Evolutionary conservation across 176 grass and related monocot genomes (phyloP).

Genomic region (Eragrostis curvula): DNA sequence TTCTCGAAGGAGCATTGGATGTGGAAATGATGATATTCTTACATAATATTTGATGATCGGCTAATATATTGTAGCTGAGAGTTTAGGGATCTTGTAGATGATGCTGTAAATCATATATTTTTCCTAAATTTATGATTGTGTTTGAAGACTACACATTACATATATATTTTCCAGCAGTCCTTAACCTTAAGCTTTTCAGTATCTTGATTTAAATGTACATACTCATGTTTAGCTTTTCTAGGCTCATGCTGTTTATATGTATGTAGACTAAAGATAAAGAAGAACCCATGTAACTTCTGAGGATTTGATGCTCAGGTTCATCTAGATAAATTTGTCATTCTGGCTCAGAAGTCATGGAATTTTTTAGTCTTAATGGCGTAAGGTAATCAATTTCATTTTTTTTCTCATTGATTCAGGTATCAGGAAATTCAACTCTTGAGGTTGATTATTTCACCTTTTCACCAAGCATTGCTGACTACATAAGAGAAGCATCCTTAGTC

Average conservation of each 20-base stretch:
- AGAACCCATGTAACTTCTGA: neutral
- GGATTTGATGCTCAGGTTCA: neutral
- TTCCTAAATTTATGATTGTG: slow-evolving; percentile 10
- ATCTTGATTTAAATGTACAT: neutral
- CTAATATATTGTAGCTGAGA: neutral
- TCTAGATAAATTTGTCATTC: neutral
- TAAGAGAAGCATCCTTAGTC: slow-evolving; percentile 73
- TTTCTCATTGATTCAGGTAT: slow-evolving; percentile 51
- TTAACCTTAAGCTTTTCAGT: neutral
- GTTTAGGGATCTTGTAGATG: neutral
- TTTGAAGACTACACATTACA: neutral
- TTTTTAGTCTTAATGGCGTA: neutral
- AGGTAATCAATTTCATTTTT: slow-evolving; percentile 26
- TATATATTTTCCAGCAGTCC: neutral
- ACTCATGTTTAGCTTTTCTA: neutral
- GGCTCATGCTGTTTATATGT: neutral
- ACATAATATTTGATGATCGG: neutral
- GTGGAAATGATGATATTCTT: neutral
- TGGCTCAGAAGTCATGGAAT: neutral
- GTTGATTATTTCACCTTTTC: slow-evolving; percentile 94
- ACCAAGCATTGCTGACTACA: slow-evolving; percentile 70
- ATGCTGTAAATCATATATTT: neutral
- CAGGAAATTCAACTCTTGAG: slow-evolving; percentile 48
- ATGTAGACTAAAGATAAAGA: neutral
- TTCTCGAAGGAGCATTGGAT: neutral